Base-by-base conservation (phyloP, 257 asterid genomes). In the Scutellaria minor region DNA sequence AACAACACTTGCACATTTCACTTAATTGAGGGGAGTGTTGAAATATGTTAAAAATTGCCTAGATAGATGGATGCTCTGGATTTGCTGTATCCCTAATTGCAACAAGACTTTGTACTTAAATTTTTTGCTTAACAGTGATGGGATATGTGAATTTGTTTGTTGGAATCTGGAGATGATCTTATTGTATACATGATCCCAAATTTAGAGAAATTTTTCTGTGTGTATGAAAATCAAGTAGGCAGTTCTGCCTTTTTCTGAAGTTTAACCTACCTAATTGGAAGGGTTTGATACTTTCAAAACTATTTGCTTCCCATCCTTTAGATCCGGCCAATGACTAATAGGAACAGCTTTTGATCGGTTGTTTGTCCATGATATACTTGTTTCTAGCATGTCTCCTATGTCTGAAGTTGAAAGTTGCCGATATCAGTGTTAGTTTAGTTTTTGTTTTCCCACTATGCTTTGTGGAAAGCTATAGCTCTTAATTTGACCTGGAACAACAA, bases 141-240 rank as follows among this genome's bases (percentile, higher is more conserved):
- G 52, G 63, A 64, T 69, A 60, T 59, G 48, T 68, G 15, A 61
- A 27, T 63, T 39, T 9, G 6, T 24, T 35, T 3, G 44, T 57
- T 71, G 81, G 70, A 71, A n/a, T 24, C 9, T 46, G 18, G 68
- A 53, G 58, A 24, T 47, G 63, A 20, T 50, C 20, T 10, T 18
- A 52, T 14, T 1, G 2, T 54, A 10, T 54, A 10, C 60, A 54
- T 74, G 55, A 42, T 8, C 51, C 13, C 41, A 7, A 44, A 24
- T 59, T 31, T 52, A 54, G 41, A 55, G 37, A 66, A 12, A 39
- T 57, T 45, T 22, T 12, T 39, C 52, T 64, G 67, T 20, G 24
- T 18, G 14, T 45, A 6, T 18, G 15, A 39, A 42, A 64, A 6
- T 13, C 40, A 13, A 47, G 52, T 54, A 47, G 66, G 70, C 74